These are phyloP conservation scores for Perilla frutescens DNA, from an alignment of 257 asterid species.

Conservation along the genomic window DNA sequence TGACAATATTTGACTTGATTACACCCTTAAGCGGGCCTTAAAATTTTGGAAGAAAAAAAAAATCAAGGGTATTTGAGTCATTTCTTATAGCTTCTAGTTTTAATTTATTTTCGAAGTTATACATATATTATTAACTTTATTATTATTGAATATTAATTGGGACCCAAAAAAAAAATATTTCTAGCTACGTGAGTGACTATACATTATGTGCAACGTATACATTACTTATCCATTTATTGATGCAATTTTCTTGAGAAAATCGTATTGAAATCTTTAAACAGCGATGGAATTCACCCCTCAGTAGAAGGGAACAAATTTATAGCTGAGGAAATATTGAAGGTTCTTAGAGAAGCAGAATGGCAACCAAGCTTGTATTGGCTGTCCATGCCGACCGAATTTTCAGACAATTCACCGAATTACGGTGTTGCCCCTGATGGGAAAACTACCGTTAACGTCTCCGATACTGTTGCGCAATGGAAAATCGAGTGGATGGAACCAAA, in stretches of 20 bases:
- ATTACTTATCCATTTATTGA: too few species aligned
- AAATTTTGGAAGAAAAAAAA: too few species aligned
- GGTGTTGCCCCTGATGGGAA: conserved; percentile 41
- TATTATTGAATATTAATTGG: too few species aligned
- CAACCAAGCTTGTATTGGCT: conserved; percentile 63
- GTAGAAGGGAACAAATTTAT: conserved; percentile 52
- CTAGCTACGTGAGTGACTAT: too few species aligned
- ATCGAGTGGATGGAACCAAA: conserved; percentile 47
- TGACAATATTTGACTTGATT: too few species aligned
- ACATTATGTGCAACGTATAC: too few species aligned
- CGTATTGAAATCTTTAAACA: not conserved
- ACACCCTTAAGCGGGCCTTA: too few species aligned
- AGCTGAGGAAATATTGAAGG: conserved; percentile 53
- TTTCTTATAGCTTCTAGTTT: too few species aligned
- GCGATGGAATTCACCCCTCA: conserved; percentile 63
- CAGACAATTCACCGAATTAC: conserved; percentile 47
- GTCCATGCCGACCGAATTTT: conserved; percentile 48
- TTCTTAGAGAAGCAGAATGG: conserved; percentile 55
- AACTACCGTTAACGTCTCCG: conserved; percentile 35
- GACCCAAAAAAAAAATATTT: too few species aligned
- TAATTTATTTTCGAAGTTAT: too few species aligned
- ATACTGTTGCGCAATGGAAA: conserved; percentile 41
- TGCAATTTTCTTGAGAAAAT: not conserved
- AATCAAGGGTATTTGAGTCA: too few species aligned
- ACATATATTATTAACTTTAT: too few species aligned